Percentiles rank a stretch among this genome's conserved stretches.
Conservation (phyloP, 106 monocot species). For the Acorus gramineus region DNA sequence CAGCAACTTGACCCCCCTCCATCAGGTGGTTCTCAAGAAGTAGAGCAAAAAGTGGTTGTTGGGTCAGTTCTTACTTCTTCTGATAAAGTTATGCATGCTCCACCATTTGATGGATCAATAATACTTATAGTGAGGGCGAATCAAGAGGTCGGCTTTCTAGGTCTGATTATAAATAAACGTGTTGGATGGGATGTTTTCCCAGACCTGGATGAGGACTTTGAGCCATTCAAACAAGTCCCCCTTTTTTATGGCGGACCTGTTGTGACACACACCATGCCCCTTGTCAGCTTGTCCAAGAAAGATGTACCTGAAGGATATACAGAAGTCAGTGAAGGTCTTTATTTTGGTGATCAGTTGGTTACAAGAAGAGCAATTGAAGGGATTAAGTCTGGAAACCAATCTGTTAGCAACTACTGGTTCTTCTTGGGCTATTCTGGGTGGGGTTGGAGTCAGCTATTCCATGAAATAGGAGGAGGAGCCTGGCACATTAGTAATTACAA, state of each 20-base stretch:
- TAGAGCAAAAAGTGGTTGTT: conserved; percentile 14
- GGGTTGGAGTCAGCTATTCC: conserved; percentile 66
- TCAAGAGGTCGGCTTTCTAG: conserved; percentile 43
- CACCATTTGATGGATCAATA: conserved; percentile 57
- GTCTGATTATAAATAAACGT: conserved; percentile 70
- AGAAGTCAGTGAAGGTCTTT: conserved; percentile 30
- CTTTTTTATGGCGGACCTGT: conserved; percentile 84
- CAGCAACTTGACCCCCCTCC: conserved; percentile 3
- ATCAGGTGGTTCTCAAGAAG: conserved; percentile 3
- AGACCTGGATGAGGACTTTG: conserved; percentile 24
- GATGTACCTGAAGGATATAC: conserved; percentile 28
- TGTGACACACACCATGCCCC: conserved; percentile 28
- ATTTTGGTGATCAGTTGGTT: conserved; percentile 51
- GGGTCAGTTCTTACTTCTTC: conserved; percentile 69
- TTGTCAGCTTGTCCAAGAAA: conserved; percentile 59
- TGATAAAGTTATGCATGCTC: conserved; percentile 39
- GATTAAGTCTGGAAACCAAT: conserved; percentile 41
- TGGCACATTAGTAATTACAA: conserved; percentile 38
- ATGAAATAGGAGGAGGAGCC: conserved; percentile 55
- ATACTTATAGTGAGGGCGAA: conserved; percentile 54
- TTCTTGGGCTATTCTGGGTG: conserved; percentile 73
- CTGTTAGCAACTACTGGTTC: conserved; percentile 52
- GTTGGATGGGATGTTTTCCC: conserved; percentile 62
- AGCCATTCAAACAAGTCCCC: conserved; percentile 37
- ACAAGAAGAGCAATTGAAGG: conserved; percentile 32